Percentiles rank a stretch among this genome's conserved stretches.
Conservation (phyloP, 1,139 yeast genomes). For the Magnusiomyces paraingens region DNA sequence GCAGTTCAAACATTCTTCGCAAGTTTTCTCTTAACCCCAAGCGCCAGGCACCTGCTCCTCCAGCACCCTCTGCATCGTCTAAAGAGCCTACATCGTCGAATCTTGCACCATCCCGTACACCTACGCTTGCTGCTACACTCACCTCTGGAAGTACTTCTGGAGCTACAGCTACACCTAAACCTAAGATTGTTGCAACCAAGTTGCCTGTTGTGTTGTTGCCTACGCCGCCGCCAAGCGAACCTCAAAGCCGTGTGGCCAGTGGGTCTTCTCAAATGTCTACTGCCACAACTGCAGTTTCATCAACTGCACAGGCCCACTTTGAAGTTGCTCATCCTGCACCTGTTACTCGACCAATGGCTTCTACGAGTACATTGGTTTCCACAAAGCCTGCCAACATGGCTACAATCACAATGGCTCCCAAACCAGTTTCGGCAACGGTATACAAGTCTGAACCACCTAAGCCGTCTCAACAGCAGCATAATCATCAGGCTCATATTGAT, state of each 20-base stretch:
- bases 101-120: too few relatives aligned
- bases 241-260: constrained; percentile 3
- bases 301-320: background rate
- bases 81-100: too few relatives aligned
- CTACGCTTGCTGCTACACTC: too few relatives aligned
- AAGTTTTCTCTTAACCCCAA: constrained; percentile 13
- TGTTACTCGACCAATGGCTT: background rate
- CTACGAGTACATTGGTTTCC: background rate
- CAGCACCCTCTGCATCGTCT: background rate
- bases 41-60: constrained; percentile 14
- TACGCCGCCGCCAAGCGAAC: background rate
- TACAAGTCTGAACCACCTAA: background rate
- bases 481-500: background rate
- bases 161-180: too few relatives aligned
- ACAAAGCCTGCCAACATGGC: background rate
- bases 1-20: constrained; percentile 7
- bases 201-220: background rate
- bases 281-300: background rate
- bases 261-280: constrained; percentile 4
- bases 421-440: background rate
- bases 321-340: background rate
- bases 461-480: background rate
- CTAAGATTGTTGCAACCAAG: too few relatives aligned
- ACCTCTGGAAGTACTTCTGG: too few relatives aligned
- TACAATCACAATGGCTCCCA: background rate